Conservation (phyloP, 2,329 filamentous ascomycete species). For the Lanzia echinophila region DNA sequence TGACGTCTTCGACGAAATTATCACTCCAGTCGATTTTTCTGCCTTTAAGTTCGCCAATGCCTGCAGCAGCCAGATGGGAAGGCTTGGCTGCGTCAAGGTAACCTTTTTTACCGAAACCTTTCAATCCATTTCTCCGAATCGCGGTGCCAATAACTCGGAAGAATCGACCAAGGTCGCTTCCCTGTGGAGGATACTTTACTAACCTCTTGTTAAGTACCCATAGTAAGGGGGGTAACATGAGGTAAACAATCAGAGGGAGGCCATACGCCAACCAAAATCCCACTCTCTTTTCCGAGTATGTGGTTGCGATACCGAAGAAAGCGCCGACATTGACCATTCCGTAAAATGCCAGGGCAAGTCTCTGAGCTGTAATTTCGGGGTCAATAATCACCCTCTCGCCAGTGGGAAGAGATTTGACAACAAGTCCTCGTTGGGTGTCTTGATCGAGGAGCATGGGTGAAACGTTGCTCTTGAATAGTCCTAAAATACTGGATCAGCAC, state of each 20-base stretch:
- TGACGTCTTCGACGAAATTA: constrained; percentile 71
- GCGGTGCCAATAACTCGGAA: constrained; percentile 37
- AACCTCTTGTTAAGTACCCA: constrained; percentile 30
- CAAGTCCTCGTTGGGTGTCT: constrained; percentile 35
- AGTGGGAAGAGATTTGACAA: constrained; percentile 39
- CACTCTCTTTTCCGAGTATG: constrained; percentile 40
- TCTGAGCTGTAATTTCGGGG: constrained; percentile 49
- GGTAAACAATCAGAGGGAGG: constrained; percentile 52
- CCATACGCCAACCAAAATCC: constrained; percentile 43
- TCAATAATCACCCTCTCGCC: constrained; percentile 58
- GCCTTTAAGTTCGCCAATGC: neutral
- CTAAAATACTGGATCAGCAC: constrained; percentile 37
- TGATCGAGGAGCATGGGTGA: constrained; percentile 57
- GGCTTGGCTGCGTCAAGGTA: constrained; percentile 68
- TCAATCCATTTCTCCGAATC: constrained; percentile 51
- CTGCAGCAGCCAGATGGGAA: constrained; percentile 54
- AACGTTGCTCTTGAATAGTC: constrained; percentile 67
- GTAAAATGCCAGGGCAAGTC: constrained; percentile 49
- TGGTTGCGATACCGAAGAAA: constrained; percentile 37
- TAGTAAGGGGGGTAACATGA: constrained; percentile 48
- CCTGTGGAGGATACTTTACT: constrained; percentile 39
- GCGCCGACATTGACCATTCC: constrained; percentile 63
- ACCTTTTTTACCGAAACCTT: constrained; percentile 37
- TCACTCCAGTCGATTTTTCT: constrained; percentile 69
- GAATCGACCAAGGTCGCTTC: constrained; percentile 40